These are phyloP conservation scores for Tricholoma hemisulphureum DNA, from an alignment of 768 basidiomycete species.

Conservation along the genomic window DNA sequence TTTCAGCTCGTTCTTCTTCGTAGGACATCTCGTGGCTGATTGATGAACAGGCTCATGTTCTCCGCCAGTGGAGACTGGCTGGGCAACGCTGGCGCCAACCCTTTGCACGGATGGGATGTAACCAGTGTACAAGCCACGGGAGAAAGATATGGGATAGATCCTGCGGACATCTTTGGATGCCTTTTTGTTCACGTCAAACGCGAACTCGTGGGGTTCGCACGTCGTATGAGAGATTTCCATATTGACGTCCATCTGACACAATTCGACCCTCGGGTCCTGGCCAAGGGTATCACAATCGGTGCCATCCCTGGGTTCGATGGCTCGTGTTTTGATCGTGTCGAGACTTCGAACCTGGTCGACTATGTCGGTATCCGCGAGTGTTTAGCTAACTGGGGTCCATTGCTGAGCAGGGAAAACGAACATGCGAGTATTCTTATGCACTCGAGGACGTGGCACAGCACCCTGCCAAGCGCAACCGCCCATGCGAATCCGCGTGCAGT, in stretches of 20 bases:
- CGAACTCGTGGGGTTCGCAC: conserved; percentile 37
- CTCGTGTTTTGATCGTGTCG: conserved; percentile 40
- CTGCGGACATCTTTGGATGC: conserved; percentile 38
- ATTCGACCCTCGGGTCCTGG: conserved; percentile 41
- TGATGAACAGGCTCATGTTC: conserved; percentile 40
- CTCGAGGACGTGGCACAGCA: conserved; percentile 37
- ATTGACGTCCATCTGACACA: conserved; percentile 41
- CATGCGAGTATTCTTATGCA: conserved; percentile 37
- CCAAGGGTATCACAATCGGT: conserved; percentile 38
- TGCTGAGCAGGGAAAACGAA: conserved; percentile 34
- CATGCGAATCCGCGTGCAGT: conserved; percentile 31
- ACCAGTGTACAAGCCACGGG: conserved; percentile 39
- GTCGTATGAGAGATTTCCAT: conserved; percentile 33
- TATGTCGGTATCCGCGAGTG: conserved; percentile 29
- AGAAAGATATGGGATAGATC: conserved; percentile 30
- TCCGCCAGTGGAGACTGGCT: conserved; percentile 45
- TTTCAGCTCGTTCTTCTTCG: not conserved
- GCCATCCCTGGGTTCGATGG: conserved; percentile 36
- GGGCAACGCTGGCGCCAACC: conserved; percentile 37
- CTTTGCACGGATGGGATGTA: conserved; percentile 51
- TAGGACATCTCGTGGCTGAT: not conserved
- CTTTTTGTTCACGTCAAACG: conserved; percentile 46
- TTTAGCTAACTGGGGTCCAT: conserved; percentile 36
- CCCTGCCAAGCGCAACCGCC: conserved; percentile 30
- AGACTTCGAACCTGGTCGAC: conserved; percentile 37